Base-by-base conservation (phyloP, 495 filamentous ascomycete genomes). In the Thermothielavioides terrestris region DNA sequence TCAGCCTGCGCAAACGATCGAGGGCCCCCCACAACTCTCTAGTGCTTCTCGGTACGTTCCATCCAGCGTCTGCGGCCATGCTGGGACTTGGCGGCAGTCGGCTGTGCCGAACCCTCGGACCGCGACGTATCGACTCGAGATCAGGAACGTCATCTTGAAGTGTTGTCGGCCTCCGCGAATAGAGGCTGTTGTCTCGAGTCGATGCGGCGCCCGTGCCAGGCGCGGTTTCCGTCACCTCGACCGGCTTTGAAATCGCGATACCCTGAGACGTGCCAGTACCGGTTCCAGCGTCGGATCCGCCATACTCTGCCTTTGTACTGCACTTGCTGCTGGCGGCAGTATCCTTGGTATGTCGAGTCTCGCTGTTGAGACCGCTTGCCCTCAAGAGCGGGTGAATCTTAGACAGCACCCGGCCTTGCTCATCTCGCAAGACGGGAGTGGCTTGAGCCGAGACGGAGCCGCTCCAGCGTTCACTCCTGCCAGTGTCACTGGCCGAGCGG, bases 121-220 rank as follows among this genome's bases (percentile, higher is more conserved):
- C 55, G 20, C 48, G 55, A n/a, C 55, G 52, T 32, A 58, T 40
- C 1, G 52, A 53, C 15, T 40, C 40, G 25, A 57, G 25, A 26
- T 57, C 46, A 0, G 45, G 44, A 1, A 28, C n/a, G 3, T 32
- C 30, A 5, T 34, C 26, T 12, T 25, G 28, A 1, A 37, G 4
- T 8, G 49, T 30, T 4, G 40, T 34, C 3, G 17, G 32, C 6
- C 35, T 43, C 37, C 34, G 28, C 6, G 44, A 49, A 28, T 9
- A 25, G 22, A 49, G 10, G 39, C 44, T 44, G 26, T 21, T 35
- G 30, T 23, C 34, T n/a, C 25, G 30, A 8, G 41, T 3, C 11
- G 17, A 22, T 26, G 22, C 37, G 41, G 11, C 11, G 11, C 30
- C 36, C 12, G 7, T 26, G 22, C 14, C 28, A 14, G 17, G n/a